A percentile compares a stretch with the other conserved stretches of the same genome.
Evolutionary conservation across 768 basidiomycete genomes (phyloP).

Genomic region (Chlorophyllum brunneum): DNA sequence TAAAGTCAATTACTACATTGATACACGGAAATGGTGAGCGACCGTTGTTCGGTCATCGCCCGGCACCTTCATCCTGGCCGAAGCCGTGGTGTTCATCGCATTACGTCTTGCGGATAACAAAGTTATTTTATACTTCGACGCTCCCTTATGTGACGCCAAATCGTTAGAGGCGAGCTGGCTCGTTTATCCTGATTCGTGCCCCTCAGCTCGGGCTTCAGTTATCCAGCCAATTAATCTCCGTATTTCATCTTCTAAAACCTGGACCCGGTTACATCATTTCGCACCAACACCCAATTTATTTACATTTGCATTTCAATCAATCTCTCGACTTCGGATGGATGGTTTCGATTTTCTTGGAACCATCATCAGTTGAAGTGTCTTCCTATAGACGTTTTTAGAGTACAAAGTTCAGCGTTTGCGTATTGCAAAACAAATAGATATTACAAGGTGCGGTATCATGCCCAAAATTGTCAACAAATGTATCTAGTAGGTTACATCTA

Average conservation of each 20-base stretch:
- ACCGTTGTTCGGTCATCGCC: constrained; percentile 12
- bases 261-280: too few relatives aligned
- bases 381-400: too few relatives aligned
- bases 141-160: constrained; percentile 81
- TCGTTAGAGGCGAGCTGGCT: constrained; percentile 68
- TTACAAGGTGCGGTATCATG: too few relatives aligned
- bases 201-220: constrained; percentile 36
- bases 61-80: constrained; percentile 1
- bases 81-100: constrained; percentile 36
- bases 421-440: too few relatives aligned
- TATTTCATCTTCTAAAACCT: constrained; percentile 78
- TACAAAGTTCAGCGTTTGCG: too few relatives aligned
- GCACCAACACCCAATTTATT: too few relatives aligned
- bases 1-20: constrained; percentile 86
- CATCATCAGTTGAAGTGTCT: too few relatives aligned
- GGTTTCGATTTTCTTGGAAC: too few relatives aligned
- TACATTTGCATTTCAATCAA: too few relatives aligned
- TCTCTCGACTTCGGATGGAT: too few relatives aligned
- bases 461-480: too few relatives aligned
- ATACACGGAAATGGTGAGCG: constrained; percentile 80
- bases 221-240: constrained; percentile 92
- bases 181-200: background rate
- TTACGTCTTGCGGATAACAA: constrained; percentile 90
- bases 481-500: too few relatives aligned
- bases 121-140: constrained; percentile 86